phyloP scores from a whole-genome alignment of 2,329 filamentous ascomycete genomes.

The Zarea fungicola region DNA sequence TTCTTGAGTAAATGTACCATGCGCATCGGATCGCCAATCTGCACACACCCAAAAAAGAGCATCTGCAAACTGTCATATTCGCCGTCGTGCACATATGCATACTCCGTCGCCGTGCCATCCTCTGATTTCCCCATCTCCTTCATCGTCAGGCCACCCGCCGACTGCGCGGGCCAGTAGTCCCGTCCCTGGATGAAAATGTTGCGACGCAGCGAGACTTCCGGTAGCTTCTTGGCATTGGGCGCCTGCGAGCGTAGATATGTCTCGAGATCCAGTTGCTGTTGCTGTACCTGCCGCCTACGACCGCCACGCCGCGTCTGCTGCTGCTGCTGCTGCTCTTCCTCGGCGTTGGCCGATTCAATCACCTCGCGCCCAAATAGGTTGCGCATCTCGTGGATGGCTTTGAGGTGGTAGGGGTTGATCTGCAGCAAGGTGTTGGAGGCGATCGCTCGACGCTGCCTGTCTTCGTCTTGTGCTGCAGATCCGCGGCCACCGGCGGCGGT shows the following conservation, averaged over 20 bases:
- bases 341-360: slow-evolving; percentile 49
- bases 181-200: slow-evolving; percentile 85
- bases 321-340: slow-evolving; percentile 40
- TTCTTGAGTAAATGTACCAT: slow-evolving; percentile 65
- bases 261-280: slow-evolving; percentile 54
- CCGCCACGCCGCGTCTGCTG: slow-evolving; percentile 25
- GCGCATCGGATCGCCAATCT: slow-evolving; percentile 75
- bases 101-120: slow-evolving; percentile 59
- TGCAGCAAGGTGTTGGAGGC: slow-evolving; percentile 37
- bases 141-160: slow-evolving; percentile 82
- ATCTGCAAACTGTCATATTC: slow-evolving; percentile 70
- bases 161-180: slow-evolving; percentile 76
- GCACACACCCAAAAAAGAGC: slow-evolving; percentile 74
- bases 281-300: slow-evolving; percentile 31
- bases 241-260: slow-evolving; percentile 46
- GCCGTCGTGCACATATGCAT: slow-evolving; percentile 69
- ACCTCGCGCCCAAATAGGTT: slow-evolving; percentile 51
- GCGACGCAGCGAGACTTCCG: slow-evolving; percentile 65
- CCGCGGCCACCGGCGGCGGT: slow-evolving; percentile 14
- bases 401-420: slow-evolving; percentile 65
- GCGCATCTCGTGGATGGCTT: slow-evolving; percentile 87
- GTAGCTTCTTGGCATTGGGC: slow-evolving; percentile 56
- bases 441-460: slow-evolving; percentile 19
- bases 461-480: not conserved
- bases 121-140: slow-evolving; percentile 42